Conservation (phyloP, 306 rosid genomes). For the Prunus mume region DNA sequence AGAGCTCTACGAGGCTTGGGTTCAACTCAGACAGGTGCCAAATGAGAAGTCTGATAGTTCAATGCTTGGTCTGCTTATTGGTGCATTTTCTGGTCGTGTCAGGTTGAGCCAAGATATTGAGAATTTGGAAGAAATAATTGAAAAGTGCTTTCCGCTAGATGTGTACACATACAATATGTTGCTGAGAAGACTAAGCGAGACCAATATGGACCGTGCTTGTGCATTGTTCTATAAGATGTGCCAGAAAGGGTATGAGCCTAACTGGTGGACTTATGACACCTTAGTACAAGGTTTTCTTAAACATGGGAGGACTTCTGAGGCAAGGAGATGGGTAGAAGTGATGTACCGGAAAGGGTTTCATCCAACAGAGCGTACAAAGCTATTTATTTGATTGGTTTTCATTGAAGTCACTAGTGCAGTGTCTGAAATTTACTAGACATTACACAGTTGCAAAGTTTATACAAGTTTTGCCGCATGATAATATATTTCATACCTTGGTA, state of each 20-base stretch:
- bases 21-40: slow-evolving; percentile 37
- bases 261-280: slow-evolving; percentile 57
- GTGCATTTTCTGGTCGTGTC: slow-evolving; percentile 58
- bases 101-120: slow-evolving; percentile 29
- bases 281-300: slow-evolving; percentile 50
- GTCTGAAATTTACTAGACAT: slow-evolving; percentile 3
- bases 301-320: slow-evolving; percentile 56
- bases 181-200: slow-evolving; percentile 40
- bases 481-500: slow-evolving; percentile 1
- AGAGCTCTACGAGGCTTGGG: slow-evolving; percentile 47
- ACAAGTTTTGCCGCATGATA: slow-evolving; percentile 37
- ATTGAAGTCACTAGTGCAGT: not conserved
- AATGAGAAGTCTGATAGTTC: slow-evolving; percentile 37
- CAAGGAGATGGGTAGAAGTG: slow-evolving; percentile 44
- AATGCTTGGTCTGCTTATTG: slow-evolving; percentile 50
- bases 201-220: slow-evolving; percentile 49
- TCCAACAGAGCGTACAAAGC: slow-evolving; percentile 21
- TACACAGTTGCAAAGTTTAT: slow-evolving; percentile 18
- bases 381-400: slow-evolving; percentile 17
- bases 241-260: slow-evolving; percentile 60
- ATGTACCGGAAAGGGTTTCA: slow-evolving; percentile 52
- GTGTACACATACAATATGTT: slow-evolving; percentile 66
- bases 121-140: slow-evolving; percentile 55
- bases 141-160: slow-evolving; percentile 62
- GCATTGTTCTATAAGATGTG: slow-evolving; percentile 49